phyloP scores from a whole-genome alignment of 108 stramenopile genomes.

The Aurantiochytrium sp. region DNA sequence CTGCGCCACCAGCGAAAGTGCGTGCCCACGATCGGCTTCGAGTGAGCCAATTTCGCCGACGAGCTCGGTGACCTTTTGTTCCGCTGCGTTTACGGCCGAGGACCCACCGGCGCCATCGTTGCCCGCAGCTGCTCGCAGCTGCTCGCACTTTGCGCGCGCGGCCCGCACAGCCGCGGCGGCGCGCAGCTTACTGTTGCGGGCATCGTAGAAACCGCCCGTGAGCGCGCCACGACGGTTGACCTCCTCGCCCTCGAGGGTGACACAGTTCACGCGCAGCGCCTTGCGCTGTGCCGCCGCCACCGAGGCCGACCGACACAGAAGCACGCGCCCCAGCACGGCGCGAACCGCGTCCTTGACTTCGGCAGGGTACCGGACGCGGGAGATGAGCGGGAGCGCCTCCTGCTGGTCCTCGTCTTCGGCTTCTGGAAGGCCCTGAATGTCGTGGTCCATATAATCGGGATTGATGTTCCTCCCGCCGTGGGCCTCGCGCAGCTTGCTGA shows the following conservation, averaged over 20 bases:
- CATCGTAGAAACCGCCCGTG: constrained; percentile 81
- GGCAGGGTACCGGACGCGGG: constrained; percentile 62
- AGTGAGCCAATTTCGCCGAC: constrained; percentile 67
- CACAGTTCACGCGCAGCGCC: constrained; percentile 75
- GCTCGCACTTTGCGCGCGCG: constrained; percentile 54
- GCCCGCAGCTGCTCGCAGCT: constrained; percentile 48
- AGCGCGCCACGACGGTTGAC: constrained; percentile 83
- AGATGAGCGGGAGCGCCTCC: constrained; percentile 40
- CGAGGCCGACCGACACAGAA: constrained; percentile 57
- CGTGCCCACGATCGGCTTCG: constrained; percentile 66
- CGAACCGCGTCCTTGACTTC: constrained; percentile 78
- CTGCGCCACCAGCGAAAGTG: background rate
- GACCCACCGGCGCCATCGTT: constrained; percentile 47
- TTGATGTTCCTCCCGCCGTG: constrained; percentile 43
- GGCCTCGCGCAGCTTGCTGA: constrained; percentile 55
- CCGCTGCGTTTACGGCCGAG: constrained; percentile 58
- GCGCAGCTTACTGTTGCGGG: constrained; percentile 40
- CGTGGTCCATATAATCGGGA: constrained; percentile 68
- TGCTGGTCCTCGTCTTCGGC: constrained; percentile 39
- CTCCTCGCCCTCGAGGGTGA: constrained; percentile 94
- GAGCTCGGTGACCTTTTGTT: constrained; percentile 64
- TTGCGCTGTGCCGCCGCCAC: background rate
- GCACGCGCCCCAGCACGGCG: constrained; percentile 84
- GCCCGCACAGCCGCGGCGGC: constrained; percentile 56
- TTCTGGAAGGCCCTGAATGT: constrained; percentile 46